Percentiles rank a stretch among this genome's conserved stretches.
These are phyloP conservation scores for Shiraia sp. DNA, from an alignment of 2,329 filamentous ascomycete species.

Conservation along the genomic window DNA sequence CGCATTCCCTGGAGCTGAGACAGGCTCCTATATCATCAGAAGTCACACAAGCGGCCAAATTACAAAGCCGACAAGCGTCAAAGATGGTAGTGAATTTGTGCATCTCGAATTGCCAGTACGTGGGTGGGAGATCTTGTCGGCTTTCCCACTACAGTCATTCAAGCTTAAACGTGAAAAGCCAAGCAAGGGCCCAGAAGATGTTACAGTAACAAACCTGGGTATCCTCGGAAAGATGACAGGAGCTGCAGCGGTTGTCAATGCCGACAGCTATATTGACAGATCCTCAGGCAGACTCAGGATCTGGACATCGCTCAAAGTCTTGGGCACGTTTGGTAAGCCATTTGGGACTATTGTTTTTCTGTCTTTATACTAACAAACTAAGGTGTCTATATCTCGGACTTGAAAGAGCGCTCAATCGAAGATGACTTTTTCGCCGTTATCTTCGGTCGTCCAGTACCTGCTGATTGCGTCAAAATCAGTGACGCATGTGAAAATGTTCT, in stretches of 20 bases:
- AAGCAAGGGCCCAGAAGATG: slow-evolving; percentile 38
- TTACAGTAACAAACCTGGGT: slow-evolving; percentile 72
- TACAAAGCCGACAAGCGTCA: slow-evolving; percentile 55
- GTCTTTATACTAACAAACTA: slow-evolving; percentile 10
- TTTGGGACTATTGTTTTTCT: too few relatives aligned
- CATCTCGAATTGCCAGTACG: slow-evolving; percentile 64
- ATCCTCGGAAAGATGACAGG: slow-evolving; percentile 89
- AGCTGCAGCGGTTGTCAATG: slow-evolving; percentile 72
- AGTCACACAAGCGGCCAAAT: slow-evolving; percentile 70
- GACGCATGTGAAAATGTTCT: slow-evolving; percentile 63
- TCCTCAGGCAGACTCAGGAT: slow-evolving; percentile 65
- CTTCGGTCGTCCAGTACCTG: slow-evolving; percentile 69
- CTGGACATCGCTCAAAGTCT: slow-evolving; percentile 73
- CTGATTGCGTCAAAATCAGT: slow-evolving; percentile 65
- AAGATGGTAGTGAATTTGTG: slow-evolving; percentile 57
- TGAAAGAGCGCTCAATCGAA: slow-evolving; percentile 63
- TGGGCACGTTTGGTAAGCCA: slow-evolving; percentile 72
- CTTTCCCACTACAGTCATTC: slow-evolving; percentile 68
- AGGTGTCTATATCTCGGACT: slow-evolving; percentile 77
- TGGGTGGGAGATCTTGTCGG: slow-evolving; percentile 81
- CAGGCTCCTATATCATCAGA: slow-evolving; percentile 69
- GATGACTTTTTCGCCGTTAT: slow-evolving; percentile 76
- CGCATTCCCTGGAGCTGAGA: slow-evolving; percentile 72
- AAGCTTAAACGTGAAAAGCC: slow-evolving; percentile 45
- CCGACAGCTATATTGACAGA: slow-evolving; percentile 60